Evolutionary conservation across 441 rosid genomes (phyloP), one percentile per base, ranked within the genome.

Genomic region (Francoa sonchifolia): DNA sequence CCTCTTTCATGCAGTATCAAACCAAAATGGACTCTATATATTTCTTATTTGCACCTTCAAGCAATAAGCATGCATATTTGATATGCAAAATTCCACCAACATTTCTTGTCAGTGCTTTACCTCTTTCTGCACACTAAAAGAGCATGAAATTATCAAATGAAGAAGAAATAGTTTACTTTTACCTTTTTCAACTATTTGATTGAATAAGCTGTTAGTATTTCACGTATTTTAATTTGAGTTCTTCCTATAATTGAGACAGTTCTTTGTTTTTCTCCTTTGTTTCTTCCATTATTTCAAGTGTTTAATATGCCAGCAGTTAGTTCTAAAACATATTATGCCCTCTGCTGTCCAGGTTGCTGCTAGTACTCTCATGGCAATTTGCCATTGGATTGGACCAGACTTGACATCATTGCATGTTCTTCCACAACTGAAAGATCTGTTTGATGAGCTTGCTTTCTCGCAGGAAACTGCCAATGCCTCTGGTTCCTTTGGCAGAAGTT

Each of bases 401-500:
- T 61, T 84, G 69, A 79, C 90, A 1, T 88, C 79, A 41, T 61
- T 62, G 57, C 83, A 88, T 73, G 83, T 88, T 66, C 72, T 88
- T 38, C 97, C 97, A 13, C 83, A 79, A 58, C 82, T 88, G 23
- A 88, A 84, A 57, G 94, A 70, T 64, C 76, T 88, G 49, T 88
- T 88, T 33, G 82, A 88, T 61, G 95, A 79, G 68, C 81, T 88
- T 63, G 97, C 97, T 32, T 88, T 88, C 80, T 81, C 95, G 49
- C 86, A 72, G 61, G 77, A 81, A 58, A 49, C 60, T 48, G 51
- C 48, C 19, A 47, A 49, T 50, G 58, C 54, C 22, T 61, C 81
- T 46, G 72, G 69, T 42, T 74, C 79, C 43, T 40, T 59, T 36
- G 68, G 63, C 52, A 61, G 60, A 67, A 70, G 48, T 58, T 64